Evolutionary conservation across 306 rosid genomes (phyloP).

Genomic region (Malus orientalis): DNA sequence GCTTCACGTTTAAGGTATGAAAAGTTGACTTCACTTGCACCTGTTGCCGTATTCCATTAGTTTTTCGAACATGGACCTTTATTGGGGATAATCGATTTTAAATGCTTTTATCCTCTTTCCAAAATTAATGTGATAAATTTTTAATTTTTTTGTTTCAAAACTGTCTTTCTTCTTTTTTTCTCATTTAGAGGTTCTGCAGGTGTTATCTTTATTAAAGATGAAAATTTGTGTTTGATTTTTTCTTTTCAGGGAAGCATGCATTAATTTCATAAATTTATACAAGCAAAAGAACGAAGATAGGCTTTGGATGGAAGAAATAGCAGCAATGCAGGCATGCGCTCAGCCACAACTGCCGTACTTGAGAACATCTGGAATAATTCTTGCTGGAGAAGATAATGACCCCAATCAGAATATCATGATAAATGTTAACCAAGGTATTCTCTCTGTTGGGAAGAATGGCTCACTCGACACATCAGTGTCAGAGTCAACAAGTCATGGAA

Average conservation of each 20-base stretch:
- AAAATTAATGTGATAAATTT: neutral
- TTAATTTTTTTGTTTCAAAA: neutral
- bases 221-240: neutral
- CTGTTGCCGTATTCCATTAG: neutral
- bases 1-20: conserved; percentile 89
- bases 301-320: conserved; percentile 89
- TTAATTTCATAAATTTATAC: conserved; percentile 74
- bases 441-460: conserved; percentile 37
- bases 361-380: conserved; percentile 74
- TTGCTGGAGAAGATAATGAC: conserved; percentile 82
- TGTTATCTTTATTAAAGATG: conserved; percentile 12
- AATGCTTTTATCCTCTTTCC: neutral
- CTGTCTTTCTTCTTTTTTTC: neutral
- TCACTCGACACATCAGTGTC: conserved; percentile 42
- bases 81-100: neutral
- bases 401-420: conserved; percentile 17
- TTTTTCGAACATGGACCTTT: neutral
- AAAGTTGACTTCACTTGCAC: neutral
- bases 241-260: conserved; percentile 80
- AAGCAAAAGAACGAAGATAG: conserved; percentile 92
- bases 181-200: neutral
- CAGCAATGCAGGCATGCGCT: conserved; percentile 81
- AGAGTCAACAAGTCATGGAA: conserved; percentile 81
- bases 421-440: conserved; percentile 22
- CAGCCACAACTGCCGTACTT: conserved; percentile 69